A percentile compares a stretch with the other conserved stretches of the same genome.
Evolutionary conservation across 2,329 filamentous ascomycete species (phyloP).

Genomic region (Exophiala oligosperma): DNA sequence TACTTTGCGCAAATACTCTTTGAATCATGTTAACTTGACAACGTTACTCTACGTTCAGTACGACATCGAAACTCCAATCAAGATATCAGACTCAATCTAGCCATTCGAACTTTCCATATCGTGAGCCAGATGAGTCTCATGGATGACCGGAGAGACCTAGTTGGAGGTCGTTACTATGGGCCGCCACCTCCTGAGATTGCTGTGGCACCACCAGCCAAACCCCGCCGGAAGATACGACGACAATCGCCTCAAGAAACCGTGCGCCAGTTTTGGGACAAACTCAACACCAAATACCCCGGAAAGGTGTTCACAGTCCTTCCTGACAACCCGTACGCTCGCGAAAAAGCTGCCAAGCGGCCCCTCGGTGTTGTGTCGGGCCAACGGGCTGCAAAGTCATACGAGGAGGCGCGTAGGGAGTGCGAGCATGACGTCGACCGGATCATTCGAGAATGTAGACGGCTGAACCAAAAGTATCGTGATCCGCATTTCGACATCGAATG

Average conservation of each 20-base stretch:
- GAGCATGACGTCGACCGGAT: conserved; percentile 60
- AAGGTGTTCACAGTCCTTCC: conserved; percentile 73
- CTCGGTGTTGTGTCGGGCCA: conserved; percentile 55
- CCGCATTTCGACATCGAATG: conserved; percentile 83
- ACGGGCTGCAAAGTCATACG: conserved; percentile 66
- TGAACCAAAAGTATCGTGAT: conserved; percentile 85
- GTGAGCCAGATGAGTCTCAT: neutral
- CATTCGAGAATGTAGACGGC: conserved; percentile 64
- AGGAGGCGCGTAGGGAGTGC: conserved; percentile 70
- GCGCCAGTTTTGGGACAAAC: conserved; percentile 72
- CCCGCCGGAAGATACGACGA: conserved; percentile 26
- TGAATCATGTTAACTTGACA: too few species aligned
- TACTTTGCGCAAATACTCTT: too few species aligned
- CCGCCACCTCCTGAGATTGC: conserved; percentile 2
- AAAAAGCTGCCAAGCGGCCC: conserved; percentile 57
- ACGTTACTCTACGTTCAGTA: neutral
- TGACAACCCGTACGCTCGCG: conserved; percentile 64
- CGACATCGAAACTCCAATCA: neutral
- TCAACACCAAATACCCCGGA: conserved; percentile 68
- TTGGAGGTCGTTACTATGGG: conserved; percentile 11
- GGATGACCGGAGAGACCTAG: conserved; percentile 18
- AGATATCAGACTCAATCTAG: neutral
- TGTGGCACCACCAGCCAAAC: conserved; percentile 7
- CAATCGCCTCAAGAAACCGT: conserved; percentile 64
- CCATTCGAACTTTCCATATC: neutral